Base-by-base conservation (phyloP, 768 basidiomycete species). In the Suillus cothurnatus region DNA sequence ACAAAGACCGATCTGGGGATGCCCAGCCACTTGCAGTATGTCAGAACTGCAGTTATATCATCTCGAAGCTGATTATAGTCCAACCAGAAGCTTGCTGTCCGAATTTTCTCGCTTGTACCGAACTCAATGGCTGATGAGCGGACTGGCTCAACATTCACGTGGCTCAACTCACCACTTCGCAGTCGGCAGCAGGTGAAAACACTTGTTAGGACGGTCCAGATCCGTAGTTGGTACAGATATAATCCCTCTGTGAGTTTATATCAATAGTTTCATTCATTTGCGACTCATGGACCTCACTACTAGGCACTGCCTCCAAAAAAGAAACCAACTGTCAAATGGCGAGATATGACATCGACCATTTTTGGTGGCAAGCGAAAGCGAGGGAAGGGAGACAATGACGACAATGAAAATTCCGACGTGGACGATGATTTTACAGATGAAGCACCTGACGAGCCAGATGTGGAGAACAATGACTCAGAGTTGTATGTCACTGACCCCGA, bases 71-170 rank as follows among this genome's bases (percentile, higher is more conserved):
- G 23, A 50, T 6, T 14, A 15, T 50, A 2, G 7, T 23, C 49
- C 7, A 26, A 38, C 32, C 63, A 74, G 74, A 36, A 41, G 26
- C 68, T 75, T 12, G 70, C 67, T 32, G 62, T 71, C 36, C 64
- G 71, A 64, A 64, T 75, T 12, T 74, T 71, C 49, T 68, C 72
- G 1, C 63, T 67, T 19, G 66, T 70, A 12, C 65, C 70, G 57
- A 76, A 75, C 61, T 76, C 71, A 11, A 77, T 77, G 74, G 62
- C 71, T 8, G 73, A 77, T 63, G 74, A 76, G 61, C 66, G 67
- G 23, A 76, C 71, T 26, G 65, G 59, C 28, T 71, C 71, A 17
- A 68, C 63, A 9, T 57, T 71, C 32, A 71, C 71, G 57, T 75
- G 71, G 71, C 64, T 74, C 21, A 43, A 43, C 43, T 43, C 43